Evolutionary conservation across 306 rosid genomes (phyloP).

Genomic region (Trichosanthes truncata): DNA sequence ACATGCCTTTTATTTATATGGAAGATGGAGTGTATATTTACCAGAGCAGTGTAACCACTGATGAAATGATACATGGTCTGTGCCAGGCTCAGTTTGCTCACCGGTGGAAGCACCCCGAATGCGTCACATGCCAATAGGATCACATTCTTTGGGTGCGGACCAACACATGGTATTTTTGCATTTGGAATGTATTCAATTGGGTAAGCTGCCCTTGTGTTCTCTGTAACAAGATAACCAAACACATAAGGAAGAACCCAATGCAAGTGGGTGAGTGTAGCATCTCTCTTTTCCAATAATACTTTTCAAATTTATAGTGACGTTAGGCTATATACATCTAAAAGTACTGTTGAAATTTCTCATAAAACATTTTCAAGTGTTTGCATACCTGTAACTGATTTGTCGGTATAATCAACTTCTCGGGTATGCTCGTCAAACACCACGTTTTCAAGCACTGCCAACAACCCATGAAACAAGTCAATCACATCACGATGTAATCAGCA

Average conservation of each 20-base stretch:
- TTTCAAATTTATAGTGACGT: background rate
- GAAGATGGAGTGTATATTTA: conserved; percentile 14
- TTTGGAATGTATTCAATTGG: conserved; percentile 93
- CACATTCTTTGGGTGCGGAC: conserved; percentile 81
- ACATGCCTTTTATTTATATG: background rate
- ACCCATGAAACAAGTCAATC: background rate
- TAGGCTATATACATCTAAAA: background rate
- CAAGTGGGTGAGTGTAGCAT: background rate
- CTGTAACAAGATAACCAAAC: conserved; percentile 25
- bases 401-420: conserved; percentile 69
- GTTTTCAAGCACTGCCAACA: conserved; percentile 64
- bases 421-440: conserved; percentile 81
- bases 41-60: conserved; percentile 94
- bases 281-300: background rate
- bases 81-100: conserved; percentile 73
- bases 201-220: conserved; percentile 86
- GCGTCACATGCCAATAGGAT: conserved; percentile 91
- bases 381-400: conserved; percentile 80
- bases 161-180: conserved; percentile 84
- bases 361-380: background rate
- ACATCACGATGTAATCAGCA: background rate
- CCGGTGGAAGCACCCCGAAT: conserved; percentile 90
- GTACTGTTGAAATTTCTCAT: background rate
- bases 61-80: conserved; percentile 97
- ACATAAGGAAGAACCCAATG: background rate